A percentile compares a stretch with the other conserved stretches of the same genome.
Conservation (phyloP, 352 stramenopile genomes). For the Globisporangium echinulatum region DNA sequence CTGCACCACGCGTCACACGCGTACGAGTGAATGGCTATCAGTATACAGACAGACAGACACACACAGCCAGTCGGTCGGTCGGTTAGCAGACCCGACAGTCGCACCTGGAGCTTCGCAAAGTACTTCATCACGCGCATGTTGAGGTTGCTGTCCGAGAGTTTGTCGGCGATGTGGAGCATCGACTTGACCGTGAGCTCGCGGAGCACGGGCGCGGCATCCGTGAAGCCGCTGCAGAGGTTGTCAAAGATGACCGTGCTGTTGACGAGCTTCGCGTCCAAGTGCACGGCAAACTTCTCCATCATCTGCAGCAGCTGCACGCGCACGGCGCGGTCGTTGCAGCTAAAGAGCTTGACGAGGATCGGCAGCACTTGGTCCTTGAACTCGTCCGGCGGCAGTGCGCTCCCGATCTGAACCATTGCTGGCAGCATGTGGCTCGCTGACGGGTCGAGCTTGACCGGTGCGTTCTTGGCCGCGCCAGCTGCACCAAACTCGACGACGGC, state of each 20-base stretch:
- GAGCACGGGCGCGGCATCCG: constrained; percentile 80
- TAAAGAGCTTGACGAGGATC: constrained; percentile 87
- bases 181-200: constrained; percentile 90
- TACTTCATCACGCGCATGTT: constrained; percentile 92
- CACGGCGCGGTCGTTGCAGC: constrained; percentile 87
- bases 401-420: constrained; percentile 83
- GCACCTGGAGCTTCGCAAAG: constrained; percentile 87
- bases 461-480: constrained; percentile 43
- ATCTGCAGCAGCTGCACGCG: constrained; percentile 89
- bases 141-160: constrained; percentile 86
- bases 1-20: constrained; percentile 15
- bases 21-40: neutral
- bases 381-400: constrained; percentile 63
- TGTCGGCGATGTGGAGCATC: constrained; percentile 89
- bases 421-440: constrained; percentile 86
- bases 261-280: constrained; percentile 88
- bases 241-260: constrained; percentile 89
- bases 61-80: too few species aligned
- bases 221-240: constrained; percentile 89
- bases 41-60: constrained; percentile 1
- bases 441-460: constrained; percentile 68
- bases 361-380: constrained; percentile 87
- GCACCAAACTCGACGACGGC: constrained; percentile 78
- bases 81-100: too few species aligned
- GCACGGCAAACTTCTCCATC: constrained; percentile 85